phyloP scores from a whole-genome alignment of 768 basidiomycete species.

The Panus rudis region DNA sequence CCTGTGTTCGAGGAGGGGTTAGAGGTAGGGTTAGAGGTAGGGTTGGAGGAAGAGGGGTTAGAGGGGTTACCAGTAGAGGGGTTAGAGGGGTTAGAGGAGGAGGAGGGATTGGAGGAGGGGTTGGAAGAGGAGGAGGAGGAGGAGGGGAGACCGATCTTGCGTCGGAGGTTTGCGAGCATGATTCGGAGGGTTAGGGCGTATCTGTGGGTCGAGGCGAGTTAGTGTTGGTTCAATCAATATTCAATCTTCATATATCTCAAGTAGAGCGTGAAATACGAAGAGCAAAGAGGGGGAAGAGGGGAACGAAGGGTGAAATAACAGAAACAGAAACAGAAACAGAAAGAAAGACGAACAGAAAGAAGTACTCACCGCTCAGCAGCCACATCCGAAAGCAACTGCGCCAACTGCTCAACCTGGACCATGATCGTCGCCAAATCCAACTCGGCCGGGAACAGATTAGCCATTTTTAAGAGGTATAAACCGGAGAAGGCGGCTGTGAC shows the following conservation, averaged over 20 bases:
- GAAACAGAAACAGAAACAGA: neutral
- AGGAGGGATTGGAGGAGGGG: too few relatives aligned
- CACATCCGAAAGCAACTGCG: conserved; percentile 85
- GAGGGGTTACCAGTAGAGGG: too few relatives aligned
- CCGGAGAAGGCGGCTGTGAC: conserved; percentile 90
- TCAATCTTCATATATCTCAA: neutral
- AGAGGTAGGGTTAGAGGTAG: too few relatives aligned
- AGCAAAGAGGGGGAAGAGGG: too few relatives aligned
- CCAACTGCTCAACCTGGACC: conserved; percentile 83
- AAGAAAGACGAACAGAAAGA: neutral
- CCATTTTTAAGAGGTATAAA: conserved; percentile 90
- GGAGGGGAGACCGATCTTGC: conserved; percentile 63
- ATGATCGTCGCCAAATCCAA: conserved; percentile 72
- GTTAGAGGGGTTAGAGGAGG: too few relatives aligned
- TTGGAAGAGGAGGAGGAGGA: conserved; percentile 6
- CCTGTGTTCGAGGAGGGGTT: too few relatives aligned
- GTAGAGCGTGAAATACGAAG: too few relatives aligned
- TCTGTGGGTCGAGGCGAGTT: conserved; percentile 28
- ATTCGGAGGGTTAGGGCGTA: conserved; percentile 89
- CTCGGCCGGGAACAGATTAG: conserved; percentile 83
- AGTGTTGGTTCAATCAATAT: neutral
- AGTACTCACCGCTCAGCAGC: conserved; percentile 72
- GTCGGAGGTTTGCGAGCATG: conserved; percentile 87
- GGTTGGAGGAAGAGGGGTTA: too few relatives aligned
- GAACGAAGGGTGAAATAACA: neutral